Evolutionary conservation across 2,329 filamentous ascomycete species (phyloP), one percentile per base, ranked within the genome.

Genomic region (Fusarium sp.): DNA sequence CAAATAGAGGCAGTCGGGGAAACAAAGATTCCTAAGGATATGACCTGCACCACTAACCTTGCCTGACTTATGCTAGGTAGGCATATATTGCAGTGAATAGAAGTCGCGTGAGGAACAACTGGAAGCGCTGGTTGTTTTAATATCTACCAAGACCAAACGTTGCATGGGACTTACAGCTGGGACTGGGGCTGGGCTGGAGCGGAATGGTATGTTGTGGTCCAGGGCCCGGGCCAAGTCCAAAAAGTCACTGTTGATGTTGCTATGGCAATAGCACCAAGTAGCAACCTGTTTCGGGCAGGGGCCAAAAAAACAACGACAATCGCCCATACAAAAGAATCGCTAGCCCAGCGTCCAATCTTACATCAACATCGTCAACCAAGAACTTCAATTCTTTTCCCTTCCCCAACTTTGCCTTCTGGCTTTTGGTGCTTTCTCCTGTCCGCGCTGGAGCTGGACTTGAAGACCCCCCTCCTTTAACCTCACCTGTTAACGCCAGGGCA

Each of bases 281-380:
- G 61, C 55, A 52, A 63, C 63, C 73, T 77, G 74, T 77, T 77
- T 75, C 75, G 74, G 71, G 74, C 66, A 63, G 73, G 70, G 69
- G 69, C 57, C 66, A 66, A 39, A 44, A 68, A 67, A 68, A 68
- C 65, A 68, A 68, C 65, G 39, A 45, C 29, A 62, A 68, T 46
- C 38, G 62, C n/a, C 62, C 62, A 66, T 66, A 66, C 64, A 66
- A 66, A 66, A 66, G 64, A 66, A 66, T 66, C 64, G 45, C 46
- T 52, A 66, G 62, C 64, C 64, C 64, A 66, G 64, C 29, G 45
- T 66, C 55, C 51, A 23, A 67, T 70, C 70, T 56, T 55, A 65
- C 63, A 63, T 63, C 61, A 52, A 61, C 68, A 65, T 70, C 62
- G 59, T 67, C 64, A 77, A 72, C 71, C 71, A 71, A 72, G 61